These are phyloP conservation scores for Ceratocystiopsis sp. DNA, from an alignment of 2,329 filamentous ascomycete species.

Conservation along the genomic window DNA sequence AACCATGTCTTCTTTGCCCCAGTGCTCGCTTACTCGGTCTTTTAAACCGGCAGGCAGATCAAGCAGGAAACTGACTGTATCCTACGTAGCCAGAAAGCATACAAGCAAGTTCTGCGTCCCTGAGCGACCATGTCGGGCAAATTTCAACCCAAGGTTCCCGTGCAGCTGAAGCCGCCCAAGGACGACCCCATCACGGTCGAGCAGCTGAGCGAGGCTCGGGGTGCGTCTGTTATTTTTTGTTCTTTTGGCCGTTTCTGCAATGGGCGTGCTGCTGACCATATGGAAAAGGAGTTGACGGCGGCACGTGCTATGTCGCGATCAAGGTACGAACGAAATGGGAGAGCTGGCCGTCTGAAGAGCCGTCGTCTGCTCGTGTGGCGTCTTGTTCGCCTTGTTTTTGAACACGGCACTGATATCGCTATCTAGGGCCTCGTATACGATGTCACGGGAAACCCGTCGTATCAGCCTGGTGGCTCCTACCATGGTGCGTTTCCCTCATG, in stretches of 20 bases:
- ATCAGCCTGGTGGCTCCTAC: constrained; percentile 69
- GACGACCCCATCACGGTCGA: constrained; percentile 70
- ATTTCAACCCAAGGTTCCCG: constrained; percentile 64
- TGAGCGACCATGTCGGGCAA: constrained; percentile 34
- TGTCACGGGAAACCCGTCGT: constrained; percentile 76
- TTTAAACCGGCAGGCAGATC: no score
- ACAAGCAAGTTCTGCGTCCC: no score
- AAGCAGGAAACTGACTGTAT: no score
- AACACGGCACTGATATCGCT: neutral
- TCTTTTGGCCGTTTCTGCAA: neutral
- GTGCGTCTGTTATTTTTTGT: constrained; percentile 33
- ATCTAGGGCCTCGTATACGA: constrained; percentile 79
- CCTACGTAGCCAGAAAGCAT: neutral
- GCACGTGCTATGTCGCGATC: constrained; percentile 51
- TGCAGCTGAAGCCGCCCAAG: constrained; percentile 69
- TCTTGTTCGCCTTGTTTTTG: neutral
- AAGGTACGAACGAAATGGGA: constrained; percentile 32
- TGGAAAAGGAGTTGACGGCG: constrained; percentile 44
- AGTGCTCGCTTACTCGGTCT: no score
- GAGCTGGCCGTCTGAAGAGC: neutral
- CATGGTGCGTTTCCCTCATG: constrained; percentile 41
- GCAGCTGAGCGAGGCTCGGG: constrained; percentile 65
- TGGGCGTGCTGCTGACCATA: neutral
- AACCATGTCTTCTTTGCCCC: neutral
- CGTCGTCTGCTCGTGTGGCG: no score